A percentile compares a stretch with the other conserved stretches of the same genome.
Evolutionary conservation across 768 basidiomycete species (phyloP).

Genomic region (Filobasidium wieringae): DNA sequence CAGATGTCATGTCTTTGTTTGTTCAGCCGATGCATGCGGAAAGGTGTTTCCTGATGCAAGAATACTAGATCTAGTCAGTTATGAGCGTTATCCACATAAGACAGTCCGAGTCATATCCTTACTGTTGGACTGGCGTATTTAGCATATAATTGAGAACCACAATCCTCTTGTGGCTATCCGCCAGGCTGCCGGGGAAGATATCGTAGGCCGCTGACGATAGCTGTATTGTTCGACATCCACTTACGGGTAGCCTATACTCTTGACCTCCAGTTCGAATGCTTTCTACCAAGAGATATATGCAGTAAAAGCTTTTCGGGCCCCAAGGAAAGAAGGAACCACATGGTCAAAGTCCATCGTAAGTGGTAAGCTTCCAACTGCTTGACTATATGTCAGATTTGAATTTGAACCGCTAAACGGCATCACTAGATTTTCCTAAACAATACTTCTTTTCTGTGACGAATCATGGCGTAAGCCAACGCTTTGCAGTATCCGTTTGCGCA

Average conservation of each 20-base stretch:
- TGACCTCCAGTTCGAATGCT: conserved; percentile 59
- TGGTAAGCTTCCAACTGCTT: background rate
- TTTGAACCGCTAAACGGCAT: background rate
- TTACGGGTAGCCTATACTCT: background rate
- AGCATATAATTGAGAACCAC: conserved; percentile 56
- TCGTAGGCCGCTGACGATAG: conserved; percentile 46
- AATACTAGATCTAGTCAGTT: conserved; percentile 64
- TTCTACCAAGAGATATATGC: conserved; percentile 48
- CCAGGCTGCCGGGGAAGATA: conserved; percentile 72
- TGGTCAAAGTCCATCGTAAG: conserved; percentile 57
- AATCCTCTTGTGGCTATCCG: conserved; percentile 68
- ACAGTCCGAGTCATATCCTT: background rate
- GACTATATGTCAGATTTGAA: background rate
- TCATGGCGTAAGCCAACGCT: conserved; percentile 49
- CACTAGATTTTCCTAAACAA: conserved; percentile 60
- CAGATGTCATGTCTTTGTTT: background rate
- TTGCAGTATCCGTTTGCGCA: background rate
- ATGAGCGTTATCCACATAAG: background rate
- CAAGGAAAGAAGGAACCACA: conserved; percentile 63
- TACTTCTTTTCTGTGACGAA: conserved; percentile 87
- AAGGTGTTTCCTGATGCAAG: conserved; percentile 76
- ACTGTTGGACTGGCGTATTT: background rate
- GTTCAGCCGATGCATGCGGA: conserved; percentile 45
- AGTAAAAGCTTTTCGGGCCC: conserved; percentile 53
- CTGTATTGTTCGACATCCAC: background rate